phyloP scores from a whole-genome alignment of 129 eudicot genomes.

The Tagetes erecta region DNA sequence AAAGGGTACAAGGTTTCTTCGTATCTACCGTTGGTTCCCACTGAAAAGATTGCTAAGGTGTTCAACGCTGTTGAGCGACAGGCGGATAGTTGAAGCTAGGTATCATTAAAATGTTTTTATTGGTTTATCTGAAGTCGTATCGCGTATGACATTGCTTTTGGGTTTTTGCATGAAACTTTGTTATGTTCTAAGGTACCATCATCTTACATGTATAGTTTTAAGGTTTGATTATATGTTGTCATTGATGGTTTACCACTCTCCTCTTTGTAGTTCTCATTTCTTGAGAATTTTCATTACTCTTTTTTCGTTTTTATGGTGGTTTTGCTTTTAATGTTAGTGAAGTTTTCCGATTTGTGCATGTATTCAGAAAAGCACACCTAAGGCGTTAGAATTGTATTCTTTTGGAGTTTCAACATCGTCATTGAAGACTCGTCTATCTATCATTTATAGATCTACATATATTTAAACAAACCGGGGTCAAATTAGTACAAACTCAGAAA shows the following conservation, averaged over 20 bases:
- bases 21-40: conserved; percentile 67
- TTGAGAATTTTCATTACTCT: no score
- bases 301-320: no score
- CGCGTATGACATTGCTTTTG: conserved; percentile 8
- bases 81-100: not conserved
- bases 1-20: conserved; percentile 66
- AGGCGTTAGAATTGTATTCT: no score
- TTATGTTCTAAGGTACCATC: not conserved
- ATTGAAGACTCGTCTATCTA: no score
- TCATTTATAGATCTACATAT: no score
- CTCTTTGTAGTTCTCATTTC: not conserved
- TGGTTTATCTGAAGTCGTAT: conserved; percentile 1
- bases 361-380: no score
- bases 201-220: conserved; percentile 8
- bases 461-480: no score
- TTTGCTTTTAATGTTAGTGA: no score
- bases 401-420: no score
- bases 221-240: conserved; percentile 7
- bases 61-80: conserved; percentile 40
- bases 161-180: not conserved
- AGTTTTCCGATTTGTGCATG: no score
- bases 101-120: not conserved
- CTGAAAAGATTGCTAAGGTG: conserved; percentile 63
- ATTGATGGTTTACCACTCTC: not conserved
- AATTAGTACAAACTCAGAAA: no score